Conservation (phyloP, 805 yeast species). For the Yarrowia sp. region DNA sequence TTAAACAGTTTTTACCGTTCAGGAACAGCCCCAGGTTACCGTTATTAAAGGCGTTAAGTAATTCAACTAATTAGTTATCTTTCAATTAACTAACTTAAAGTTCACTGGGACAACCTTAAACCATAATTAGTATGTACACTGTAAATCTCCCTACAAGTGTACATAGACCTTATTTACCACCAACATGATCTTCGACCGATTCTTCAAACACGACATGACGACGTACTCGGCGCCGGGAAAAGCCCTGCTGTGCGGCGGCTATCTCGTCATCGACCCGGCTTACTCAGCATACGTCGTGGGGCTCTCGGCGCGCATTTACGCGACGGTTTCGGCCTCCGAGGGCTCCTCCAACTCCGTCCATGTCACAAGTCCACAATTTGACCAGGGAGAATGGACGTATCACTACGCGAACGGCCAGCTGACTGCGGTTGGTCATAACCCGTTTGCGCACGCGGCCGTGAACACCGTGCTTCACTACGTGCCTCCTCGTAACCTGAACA, state of each 20-base stretch:
- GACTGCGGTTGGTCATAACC: slow-evolving; percentile 56
- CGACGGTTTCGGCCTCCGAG: slow-evolving; percentile 54
- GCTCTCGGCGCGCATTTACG: slow-evolving; percentile 87
- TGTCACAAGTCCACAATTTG: slow-evolving; percentile 79
- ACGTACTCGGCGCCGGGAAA: slow-evolving; percentile 95
- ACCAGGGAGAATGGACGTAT: slow-evolving; percentile 73
- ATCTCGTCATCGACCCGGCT: slow-evolving; percentile 80
- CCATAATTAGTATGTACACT: too few relatives aligned
- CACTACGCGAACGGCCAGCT: slow-evolving; percentile 42
- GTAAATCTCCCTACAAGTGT: too few relatives aligned
- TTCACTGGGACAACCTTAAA: too few relatives aligned
- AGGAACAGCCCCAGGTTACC: too few relatives aligned
- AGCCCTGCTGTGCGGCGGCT: slow-evolving; percentile 94
- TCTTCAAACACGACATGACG: slow-evolving; percentile 36
- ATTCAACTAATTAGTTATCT: too few relatives aligned
- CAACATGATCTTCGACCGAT: slow-evolving; percentile 26
- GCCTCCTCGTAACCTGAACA: slow-evolving; percentile 49
- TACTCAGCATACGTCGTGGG: slow-evolving; percentile 85
- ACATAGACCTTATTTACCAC: too few relatives aligned
- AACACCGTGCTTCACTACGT: slow-evolving; percentile 61
- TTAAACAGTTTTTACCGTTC: too few relatives aligned
- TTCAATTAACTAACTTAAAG: too few relatives aligned
- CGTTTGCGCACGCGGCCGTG: slow-evolving; percentile 74
- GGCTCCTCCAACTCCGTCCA: slow-evolving; percentile 49
- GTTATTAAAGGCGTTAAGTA: too few relatives aligned